Evolutionary conservation across 306 rosid genomes (phyloP).

Genomic region (Prunus salicina): DNA sequence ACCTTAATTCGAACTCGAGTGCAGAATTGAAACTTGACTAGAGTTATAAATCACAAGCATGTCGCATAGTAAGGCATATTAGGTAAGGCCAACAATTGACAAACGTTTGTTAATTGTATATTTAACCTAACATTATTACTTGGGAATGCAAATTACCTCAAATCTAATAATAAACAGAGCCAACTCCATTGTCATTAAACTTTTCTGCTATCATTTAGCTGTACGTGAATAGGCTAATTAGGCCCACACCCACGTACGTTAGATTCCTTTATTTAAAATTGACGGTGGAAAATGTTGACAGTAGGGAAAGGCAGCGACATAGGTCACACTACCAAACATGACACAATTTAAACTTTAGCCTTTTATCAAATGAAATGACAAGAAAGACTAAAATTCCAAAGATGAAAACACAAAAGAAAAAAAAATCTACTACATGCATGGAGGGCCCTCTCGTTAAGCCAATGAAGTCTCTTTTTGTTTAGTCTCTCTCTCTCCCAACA

Average conservation of each 20-base stretch:
- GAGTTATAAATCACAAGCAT: background rate
- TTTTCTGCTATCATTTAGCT: background rate
- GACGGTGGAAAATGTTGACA: constrained; percentile 19
- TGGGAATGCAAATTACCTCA: constrained; percentile 3
- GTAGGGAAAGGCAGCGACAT: constrained; percentile 22
- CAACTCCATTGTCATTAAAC: background rate
- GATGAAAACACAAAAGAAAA: background rate
- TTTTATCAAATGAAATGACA: constrained; percentile 18
- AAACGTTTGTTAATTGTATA: background rate
- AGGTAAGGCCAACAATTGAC: background rate
- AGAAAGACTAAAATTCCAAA: background rate
- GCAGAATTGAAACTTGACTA: accelerated
- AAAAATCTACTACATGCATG: constrained; percentile 29
- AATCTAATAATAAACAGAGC: background rate
- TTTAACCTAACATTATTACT: background rate
- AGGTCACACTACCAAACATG: constrained; percentile 6
- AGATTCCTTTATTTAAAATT: constrained; percentile 8
- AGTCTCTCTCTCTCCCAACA: constrained; percentile 25
- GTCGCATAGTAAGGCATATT: background rate
- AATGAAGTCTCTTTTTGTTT: background rate
- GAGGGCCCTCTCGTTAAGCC: constrained; percentile 22
- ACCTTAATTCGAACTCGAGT: too few species aligned
- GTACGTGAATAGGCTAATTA: background rate
- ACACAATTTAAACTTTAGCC: constrained; percentile 6
- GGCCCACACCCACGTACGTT: constrained; percentile 12